A percentile compares a stretch with the other conserved stretches of the same genome.
These are phyloP conservation scores for Phialemonium atrogriseum DNA, from an alignment of 2,329 filamentous ascomycete genomes.

Conservation along the genomic window DNA sequence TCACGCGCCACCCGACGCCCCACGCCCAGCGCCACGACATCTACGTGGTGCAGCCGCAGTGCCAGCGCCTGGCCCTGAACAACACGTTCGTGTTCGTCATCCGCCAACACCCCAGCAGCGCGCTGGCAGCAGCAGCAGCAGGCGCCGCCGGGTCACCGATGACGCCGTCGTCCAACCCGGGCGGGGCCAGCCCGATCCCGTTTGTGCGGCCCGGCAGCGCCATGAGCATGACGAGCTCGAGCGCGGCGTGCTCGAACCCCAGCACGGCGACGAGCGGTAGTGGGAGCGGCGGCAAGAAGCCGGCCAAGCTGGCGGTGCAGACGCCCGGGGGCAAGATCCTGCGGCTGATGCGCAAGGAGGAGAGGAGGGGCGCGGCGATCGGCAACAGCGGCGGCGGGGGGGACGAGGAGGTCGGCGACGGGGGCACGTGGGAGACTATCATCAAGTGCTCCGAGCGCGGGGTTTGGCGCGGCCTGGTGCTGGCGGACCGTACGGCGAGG, in stretches of 20 bases:
- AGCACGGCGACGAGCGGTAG: slow-evolving; percentile 43
- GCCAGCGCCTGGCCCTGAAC: slow-evolving; percentile 76
- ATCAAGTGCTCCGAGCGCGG: slow-evolving; percentile 83
- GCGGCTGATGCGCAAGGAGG: slow-evolving; percentile 73
- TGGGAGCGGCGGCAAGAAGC: slow-evolving; percentile 56
- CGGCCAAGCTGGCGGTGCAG: slow-evolving; percentile 92
- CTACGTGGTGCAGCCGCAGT: slow-evolving; percentile 95
- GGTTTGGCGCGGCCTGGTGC: slow-evolving; percentile 71
- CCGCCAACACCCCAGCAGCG: slow-evolving; percentile 74
- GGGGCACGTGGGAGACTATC: slow-evolving; percentile 79
- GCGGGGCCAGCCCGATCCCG: slow-evolving; percentile 48
- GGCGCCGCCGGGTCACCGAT: slow-evolving; percentile 26
- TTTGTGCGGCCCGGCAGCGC: slow-evolving; percentile 53
- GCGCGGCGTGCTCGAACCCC: slow-evolving; percentile 47
- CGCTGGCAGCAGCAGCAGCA: no score
- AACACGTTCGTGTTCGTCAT: slow-evolving; percentile 98
- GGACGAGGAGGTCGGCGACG: slow-evolving; percentile 56
- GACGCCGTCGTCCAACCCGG: slow-evolving; percentile 38
- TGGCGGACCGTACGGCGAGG: slow-evolving; percentile 73
- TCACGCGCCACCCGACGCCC: slow-evolving; percentile 87
- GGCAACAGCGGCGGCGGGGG: slow-evolving; percentile 29
- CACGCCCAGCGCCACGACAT: slow-evolving; percentile 97
- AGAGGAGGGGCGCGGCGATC: slow-evolving; percentile 47
- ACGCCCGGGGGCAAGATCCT: slow-evolving; percentile 92
- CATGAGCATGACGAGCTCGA: slow-evolving; percentile 55